These are phyloP conservation scores for Spencermartinsiella europaea DNA, from an alignment of 805 yeast genomes.

Conservation along the genomic window DNA sequence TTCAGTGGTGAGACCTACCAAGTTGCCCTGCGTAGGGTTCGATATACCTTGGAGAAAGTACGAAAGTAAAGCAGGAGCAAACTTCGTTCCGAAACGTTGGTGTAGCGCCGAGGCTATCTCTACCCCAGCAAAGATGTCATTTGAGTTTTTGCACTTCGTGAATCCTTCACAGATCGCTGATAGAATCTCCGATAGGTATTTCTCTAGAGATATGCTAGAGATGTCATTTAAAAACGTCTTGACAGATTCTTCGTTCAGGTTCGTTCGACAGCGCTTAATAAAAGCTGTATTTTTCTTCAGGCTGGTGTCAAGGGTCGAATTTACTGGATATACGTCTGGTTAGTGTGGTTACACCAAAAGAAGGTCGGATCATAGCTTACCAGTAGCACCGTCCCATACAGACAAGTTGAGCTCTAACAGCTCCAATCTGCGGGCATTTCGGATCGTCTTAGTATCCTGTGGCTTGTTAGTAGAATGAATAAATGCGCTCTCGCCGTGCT, in stretches of 20 bases:
- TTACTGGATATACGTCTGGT: conserved; percentile 17
- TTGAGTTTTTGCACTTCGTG: conserved; percentile 43
- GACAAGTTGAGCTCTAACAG: conserved; percentile 38
- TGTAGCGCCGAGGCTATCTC: conserved; percentile 69
- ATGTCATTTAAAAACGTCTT: conserved; percentile 55
- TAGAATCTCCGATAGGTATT: conserved; percentile 67
- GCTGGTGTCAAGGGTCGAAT: conserved; percentile 50
- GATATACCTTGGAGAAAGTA: conserved; percentile 30
- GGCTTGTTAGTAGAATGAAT: no score
- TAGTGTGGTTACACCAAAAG: no score
- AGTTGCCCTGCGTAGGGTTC: conserved; percentile 19
- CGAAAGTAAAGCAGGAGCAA: conserved; percentile 47
- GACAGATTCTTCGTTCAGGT: conserved; percentile 49
- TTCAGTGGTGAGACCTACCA: conserved; percentile 22
- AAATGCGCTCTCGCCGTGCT: no score
- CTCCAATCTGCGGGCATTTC: conserved; percentile 23
- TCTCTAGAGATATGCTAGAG: conserved; percentile 56
- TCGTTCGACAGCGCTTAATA: conserved; percentile 59
- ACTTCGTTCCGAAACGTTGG: conserved; percentile 57
- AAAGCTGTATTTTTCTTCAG: conserved; percentile 77
- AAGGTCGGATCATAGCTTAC: no score
- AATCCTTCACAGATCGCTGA: conserved; percentile 61
- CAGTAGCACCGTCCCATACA: conserved; percentile 51
- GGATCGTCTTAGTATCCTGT: neutral
- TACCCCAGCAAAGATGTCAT: conserved; percentile 58